A percentile compares a stretch with the other conserved stretches of the same genome.
Conservation (phyloP, 1,139 yeast genomes). For the Casaregolazyma lundiana region DNA sequence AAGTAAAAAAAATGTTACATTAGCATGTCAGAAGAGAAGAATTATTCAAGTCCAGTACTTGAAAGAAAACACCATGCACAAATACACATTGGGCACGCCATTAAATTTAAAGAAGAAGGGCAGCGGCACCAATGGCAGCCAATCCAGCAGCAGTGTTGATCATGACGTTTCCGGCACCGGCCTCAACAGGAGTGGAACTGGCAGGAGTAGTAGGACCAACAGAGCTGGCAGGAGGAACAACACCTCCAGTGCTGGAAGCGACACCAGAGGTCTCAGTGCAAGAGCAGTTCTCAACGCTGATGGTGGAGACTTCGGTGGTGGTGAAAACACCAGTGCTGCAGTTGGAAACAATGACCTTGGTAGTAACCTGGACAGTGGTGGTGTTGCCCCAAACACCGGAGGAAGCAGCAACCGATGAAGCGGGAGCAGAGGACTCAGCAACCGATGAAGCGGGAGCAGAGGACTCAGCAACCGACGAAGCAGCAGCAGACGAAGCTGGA, state of each 20-base stretch:
- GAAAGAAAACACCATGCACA: too few relatives aligned
- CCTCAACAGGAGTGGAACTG: constrained; percentile 2
- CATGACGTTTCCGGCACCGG: constrained; percentile 3
- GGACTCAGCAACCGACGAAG: constrained; percentile 11
- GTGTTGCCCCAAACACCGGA: too few relatives aligned
- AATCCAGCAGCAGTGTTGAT: constrained; percentile 11
- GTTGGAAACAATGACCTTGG: constrained; percentile 4
- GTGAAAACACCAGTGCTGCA: constrained; percentile 7
- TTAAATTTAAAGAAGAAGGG: constrained; percentile 3
- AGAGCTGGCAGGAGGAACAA: too few relatives aligned
- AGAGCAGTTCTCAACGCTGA: constrained; percentile 6
- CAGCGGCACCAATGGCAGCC: constrained; percentile 12
- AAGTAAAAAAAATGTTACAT: background rate
- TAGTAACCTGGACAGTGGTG: constrained; percentile 3
- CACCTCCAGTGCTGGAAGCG: constrained; percentile 2
- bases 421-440: constrained; percentile 3
- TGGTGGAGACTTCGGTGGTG: constrained; percentile 10
- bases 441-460: constrained; percentile 13
- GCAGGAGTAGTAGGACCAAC: constrained; percentile 1
- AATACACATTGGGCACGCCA: background rate
- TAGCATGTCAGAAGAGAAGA: background rate
- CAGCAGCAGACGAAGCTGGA: constrained; percentile 8
- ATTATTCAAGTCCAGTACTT: too few relatives aligned
- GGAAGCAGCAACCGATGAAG: constrained; percentile 2
- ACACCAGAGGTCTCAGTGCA: constrained; percentile 9